These are phyloP conservation scores for Apiospora marii DNA, from an alignment of 2,329 filamentous ascomycete genomes.

Conservation along the genomic window DNA sequence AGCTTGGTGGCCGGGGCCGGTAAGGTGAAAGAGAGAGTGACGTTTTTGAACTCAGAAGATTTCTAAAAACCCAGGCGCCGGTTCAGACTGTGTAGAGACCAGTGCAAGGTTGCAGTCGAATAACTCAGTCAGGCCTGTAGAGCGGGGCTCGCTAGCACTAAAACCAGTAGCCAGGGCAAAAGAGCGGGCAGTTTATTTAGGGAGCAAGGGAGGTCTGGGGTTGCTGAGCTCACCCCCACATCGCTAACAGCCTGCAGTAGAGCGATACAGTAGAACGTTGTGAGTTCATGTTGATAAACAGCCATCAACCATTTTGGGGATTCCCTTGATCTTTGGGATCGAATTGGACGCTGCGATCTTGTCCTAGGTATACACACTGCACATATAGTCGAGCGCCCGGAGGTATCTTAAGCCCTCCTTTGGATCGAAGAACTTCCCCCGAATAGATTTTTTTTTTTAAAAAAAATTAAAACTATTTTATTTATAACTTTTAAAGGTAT, in stretches of 20 bases:
- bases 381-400: background rate
- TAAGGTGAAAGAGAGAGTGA: background rate
- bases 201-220: slow-evolving; percentile 4
- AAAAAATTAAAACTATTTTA: no score
- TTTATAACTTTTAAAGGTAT: no score
- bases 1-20: slow-evolving; percentile 9
- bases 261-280: no score
- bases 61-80: background rate
- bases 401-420: background rate
- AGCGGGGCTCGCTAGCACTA: slow-evolving; percentile 9
- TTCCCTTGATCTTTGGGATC: background rate
- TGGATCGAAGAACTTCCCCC: background rate
- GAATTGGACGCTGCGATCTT: background rate
- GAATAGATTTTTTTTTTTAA: no score
- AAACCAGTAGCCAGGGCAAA: slow-evolving; percentile 12
- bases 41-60: slow-evolving; percentile 3
- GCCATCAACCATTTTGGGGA: background rate
- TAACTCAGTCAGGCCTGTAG: background rate
- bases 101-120: slow-evolving; percentile 8
- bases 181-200: slow-evolving; percentile 1
- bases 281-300: background rate
- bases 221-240: slow-evolving; percentile 13
- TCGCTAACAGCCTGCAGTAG: background rate
- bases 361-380: background rate
- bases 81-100: slow-evolving; percentile 7